A percentile compares a stretch with the other conserved stretches of the same genome.
Conservation (phyloP, 495 filamentous ascomycete genomes). For the Lepraria neglecta region DNA sequence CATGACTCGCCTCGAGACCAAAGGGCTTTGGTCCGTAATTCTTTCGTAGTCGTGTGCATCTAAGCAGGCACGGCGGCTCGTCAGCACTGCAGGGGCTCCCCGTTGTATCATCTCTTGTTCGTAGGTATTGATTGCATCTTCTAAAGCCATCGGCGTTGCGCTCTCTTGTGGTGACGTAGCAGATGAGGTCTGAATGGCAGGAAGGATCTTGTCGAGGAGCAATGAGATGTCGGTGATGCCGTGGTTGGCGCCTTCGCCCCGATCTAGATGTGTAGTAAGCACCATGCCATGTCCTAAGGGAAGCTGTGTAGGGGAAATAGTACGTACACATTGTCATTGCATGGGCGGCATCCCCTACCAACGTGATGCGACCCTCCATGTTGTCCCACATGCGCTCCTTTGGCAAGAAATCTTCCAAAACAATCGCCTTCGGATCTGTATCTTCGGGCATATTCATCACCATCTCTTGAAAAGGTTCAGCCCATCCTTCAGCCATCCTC, state of each 20-base stretch:
- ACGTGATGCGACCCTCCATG: conserved; percentile 38
- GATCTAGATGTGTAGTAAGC: conserved; percentile 32
- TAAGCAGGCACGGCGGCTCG: conserved; percentile 54
- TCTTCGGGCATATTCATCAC: conserved; percentile 43
- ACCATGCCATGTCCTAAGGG: not conserved
- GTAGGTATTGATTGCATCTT: conserved; percentile 40
- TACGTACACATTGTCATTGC: conserved; percentile 53
- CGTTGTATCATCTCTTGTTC: conserved; percentile 48
- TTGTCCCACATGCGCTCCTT: conserved; percentile 35
- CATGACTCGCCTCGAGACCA: conserved; percentile 28
- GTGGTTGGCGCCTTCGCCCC: conserved; percentile 57
- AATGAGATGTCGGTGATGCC: conserved; percentile 47
- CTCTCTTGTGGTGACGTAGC: conserved; percentile 13
- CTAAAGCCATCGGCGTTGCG: conserved; percentile 17
- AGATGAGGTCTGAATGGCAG: conserved; percentile 1
- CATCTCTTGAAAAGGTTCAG: conserved; percentile 47
- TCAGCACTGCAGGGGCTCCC: conserved; percentile 45
- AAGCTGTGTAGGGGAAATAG: not conserved
- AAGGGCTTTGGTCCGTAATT: conserved; percentile 36
- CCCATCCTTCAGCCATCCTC: conserved; percentile 46
- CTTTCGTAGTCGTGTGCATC: conserved; percentile 55
- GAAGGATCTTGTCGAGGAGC: conserved; percentile 32
- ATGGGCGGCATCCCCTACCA: conserved; percentile 50
- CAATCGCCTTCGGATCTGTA: conserved; percentile 44
- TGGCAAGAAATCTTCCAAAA: conserved; percentile 45